These are phyloP conservation scores for Hypoxylon sp. DNA, from an alignment of 2,329 filamentous ascomycete species.

Conservation along the genomic window DNA sequence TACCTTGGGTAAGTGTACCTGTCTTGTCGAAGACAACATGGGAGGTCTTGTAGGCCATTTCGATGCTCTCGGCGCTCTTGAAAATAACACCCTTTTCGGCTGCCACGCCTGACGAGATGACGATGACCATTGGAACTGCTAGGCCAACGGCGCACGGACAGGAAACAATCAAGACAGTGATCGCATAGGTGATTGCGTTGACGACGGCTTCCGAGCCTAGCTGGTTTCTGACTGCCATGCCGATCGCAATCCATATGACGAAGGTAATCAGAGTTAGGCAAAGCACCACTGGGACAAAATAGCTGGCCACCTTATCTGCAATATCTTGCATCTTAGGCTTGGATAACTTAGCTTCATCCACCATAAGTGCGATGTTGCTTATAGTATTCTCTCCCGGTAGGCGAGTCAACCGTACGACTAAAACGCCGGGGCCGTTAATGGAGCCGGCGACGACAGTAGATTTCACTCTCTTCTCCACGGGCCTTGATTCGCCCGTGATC, in stretches of 20 bases:
- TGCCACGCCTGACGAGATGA: slow-evolving; percentile 77
- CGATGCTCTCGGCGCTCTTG: slow-evolving; percentile 75
- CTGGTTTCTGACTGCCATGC: slow-evolving; percentile 58
- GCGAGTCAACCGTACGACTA: slow-evolving; percentile 71
- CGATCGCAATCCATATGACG: slow-evolving; percentile 75
- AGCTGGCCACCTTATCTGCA: slow-evolving; percentile 76
- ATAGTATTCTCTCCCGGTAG: slow-evolving; percentile 81
- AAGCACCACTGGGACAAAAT: slow-evolving; percentile 78
- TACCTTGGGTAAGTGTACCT: slow-evolving; percentile 77
- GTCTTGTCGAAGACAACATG: slow-evolving; percentile 87
- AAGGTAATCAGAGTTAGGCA: slow-evolving; percentile 72
- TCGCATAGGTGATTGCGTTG: slow-evolving; percentile 77
- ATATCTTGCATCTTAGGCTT: slow-evolving; percentile 79
- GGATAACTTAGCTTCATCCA: slow-evolving; percentile 77
- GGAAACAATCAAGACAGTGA: slow-evolving; percentile 80
- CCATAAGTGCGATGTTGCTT: slow-evolving; percentile 75
- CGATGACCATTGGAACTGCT: slow-evolving; percentile 83
- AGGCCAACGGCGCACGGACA: slow-evolving; percentile 84
- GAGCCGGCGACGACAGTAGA: slow-evolving; percentile 76
- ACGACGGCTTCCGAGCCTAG: slow-evolving; percentile 66
- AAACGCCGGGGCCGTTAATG: slow-evolving; percentile 74
- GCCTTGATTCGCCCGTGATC: slow-evolving; percentile 79
- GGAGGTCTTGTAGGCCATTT: slow-evolving; percentile 71
- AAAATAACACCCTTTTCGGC: slow-evolving; percentile 77
- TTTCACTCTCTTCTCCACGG: slow-evolving; percentile 69